Evolutionary conservation across 164 flowering plant genomes (phyloP).

Genomic region (Piper betle): DNA sequence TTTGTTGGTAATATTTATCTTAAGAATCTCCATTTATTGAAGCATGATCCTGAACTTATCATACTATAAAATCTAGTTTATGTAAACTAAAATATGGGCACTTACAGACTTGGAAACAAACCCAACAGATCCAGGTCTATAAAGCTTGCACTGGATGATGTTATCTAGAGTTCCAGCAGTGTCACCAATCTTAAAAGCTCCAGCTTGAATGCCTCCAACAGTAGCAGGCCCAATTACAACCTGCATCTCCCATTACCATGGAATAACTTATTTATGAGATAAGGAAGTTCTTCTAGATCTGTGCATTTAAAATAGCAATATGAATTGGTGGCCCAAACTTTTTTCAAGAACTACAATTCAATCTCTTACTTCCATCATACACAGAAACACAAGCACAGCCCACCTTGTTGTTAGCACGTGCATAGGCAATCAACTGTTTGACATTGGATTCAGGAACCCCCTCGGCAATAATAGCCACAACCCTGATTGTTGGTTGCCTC

Average conservation of each 20-base stretch:
- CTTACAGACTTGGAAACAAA: conserved; percentile 98
- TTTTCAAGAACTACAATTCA: too few relatives aligned
- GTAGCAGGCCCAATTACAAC: conserved; percentile 98
- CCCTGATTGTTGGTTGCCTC: conserved; percentile 92
- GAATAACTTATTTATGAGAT: not conserved
- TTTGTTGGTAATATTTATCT: too few relatives aligned
- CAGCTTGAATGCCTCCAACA: conserved; percentile 94
- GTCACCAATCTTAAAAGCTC: conserved; percentile 92
- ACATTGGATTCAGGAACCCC: conserved; percentile 97
- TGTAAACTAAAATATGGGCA: not conserved
- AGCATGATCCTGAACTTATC: too few relatives aligned
- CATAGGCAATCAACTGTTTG: conserved; percentile 91
- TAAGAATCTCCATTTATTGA: too few relatives aligned
- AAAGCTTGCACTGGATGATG: conserved; percentile 86
- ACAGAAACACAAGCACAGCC: not conserved
- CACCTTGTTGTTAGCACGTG: conserved; percentile 92
- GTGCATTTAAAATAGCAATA: too few relatives aligned
- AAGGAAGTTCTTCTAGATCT: too few relatives aligned
- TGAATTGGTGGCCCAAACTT: too few relatives aligned
- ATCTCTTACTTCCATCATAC: too few relatives aligned
- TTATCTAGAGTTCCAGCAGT: conserved; percentile 96
- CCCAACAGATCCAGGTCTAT: conserved; percentile 99
- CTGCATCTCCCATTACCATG: conserved; percentile 21
- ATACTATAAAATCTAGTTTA: too few relatives aligned
- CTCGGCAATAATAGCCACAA: conserved; percentile 96